phyloP scores from a whole-genome alignment of 768 basidiomycete species.

The Heimioporus sp. region DNA sequence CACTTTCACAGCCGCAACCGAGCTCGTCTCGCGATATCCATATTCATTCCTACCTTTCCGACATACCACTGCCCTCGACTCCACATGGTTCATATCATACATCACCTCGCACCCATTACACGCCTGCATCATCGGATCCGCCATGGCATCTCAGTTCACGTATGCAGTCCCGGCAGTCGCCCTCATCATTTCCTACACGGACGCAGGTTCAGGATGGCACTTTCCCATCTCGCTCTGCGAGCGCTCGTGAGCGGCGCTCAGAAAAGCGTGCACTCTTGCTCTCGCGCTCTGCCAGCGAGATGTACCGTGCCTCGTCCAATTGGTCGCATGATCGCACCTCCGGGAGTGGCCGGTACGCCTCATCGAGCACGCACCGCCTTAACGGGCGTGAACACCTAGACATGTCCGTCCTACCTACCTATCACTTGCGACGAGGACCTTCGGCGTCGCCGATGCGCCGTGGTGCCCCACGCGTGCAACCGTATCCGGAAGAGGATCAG shows the following conservation, averaged over 20 bases:
- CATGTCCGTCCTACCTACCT: neutral
- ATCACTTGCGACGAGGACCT: constrained; percentile 20
- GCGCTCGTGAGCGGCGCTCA: constrained; percentile 6
- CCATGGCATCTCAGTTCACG: neutral
- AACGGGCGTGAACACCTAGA: neutral
- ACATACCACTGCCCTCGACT: neutral
- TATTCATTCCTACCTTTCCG: constrained; percentile 1
- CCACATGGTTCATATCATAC: neutral
- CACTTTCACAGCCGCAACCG: neutral
- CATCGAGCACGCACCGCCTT: neutral
- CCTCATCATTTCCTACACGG: neutral
- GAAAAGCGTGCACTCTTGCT: constrained; percentile 10
- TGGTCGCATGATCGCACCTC: neutral
- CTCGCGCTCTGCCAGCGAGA: constrained; percentile 26
- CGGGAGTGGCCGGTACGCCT: neutral
- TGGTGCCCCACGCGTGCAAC: neutral
- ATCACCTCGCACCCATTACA: neutral
- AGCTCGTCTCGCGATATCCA: neutral
- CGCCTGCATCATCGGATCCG: neutral
- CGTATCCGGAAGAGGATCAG: neutral
- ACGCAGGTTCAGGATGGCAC: neutral
- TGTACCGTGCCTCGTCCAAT: constrained; percentile 7
- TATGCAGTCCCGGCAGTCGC: neutral
- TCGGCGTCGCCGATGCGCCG: constrained; percentile 16
- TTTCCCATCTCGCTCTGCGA: neutral